Conservation (phyloP, 192 early-diverging fungal species). For the Bifiguratus adelaidae region DNA sequence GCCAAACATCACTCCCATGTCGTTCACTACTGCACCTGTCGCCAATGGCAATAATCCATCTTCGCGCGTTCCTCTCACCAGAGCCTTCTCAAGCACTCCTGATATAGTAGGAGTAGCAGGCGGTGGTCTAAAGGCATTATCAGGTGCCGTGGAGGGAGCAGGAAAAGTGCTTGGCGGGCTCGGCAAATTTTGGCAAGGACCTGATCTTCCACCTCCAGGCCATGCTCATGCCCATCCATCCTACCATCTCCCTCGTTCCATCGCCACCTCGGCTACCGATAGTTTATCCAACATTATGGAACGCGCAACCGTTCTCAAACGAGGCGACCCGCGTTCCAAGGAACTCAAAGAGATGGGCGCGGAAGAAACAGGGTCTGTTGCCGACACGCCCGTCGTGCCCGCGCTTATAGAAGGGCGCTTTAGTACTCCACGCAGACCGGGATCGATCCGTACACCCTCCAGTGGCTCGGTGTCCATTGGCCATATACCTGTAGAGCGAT, state of each 20-base stretch:
- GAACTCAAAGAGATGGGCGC: constrained; percentile 1
- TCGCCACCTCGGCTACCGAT: background rate
- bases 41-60: too few species aligned
- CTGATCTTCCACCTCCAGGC: background rate
- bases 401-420: too few species aligned
- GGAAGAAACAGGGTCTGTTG: constrained; percentile 6
- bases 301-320: constrained; percentile 2
- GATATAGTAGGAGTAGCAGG: constrained; percentile 19
- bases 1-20: constrained; percentile 4
- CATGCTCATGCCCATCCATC: background rate
- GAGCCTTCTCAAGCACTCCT: constrained; percentile 12
- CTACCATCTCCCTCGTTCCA: background rate
- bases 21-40: background rate
- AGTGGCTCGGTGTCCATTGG: background rate
- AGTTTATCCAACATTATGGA: constrained; percentile 1
- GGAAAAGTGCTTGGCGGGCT: constrained; percentile 33
- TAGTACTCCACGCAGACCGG: constrained; percentile 3
- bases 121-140: constrained; percentile 28
- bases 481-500: constrained; percentile 12
- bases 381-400: constrained; percentile 8
- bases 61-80: constrained; percentile 13
- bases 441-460: background rate
- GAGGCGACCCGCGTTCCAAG: background rate
- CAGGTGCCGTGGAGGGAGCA: constrained; percentile 36
- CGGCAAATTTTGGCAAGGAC: constrained; percentile 20